A percentile compares a stretch with the other conserved stretches of the same genome.
Evolutionary conservation across 2,329 filamentous ascomycete genomes (phyloP).

Genomic region (Venturia carpophila): DNA sequence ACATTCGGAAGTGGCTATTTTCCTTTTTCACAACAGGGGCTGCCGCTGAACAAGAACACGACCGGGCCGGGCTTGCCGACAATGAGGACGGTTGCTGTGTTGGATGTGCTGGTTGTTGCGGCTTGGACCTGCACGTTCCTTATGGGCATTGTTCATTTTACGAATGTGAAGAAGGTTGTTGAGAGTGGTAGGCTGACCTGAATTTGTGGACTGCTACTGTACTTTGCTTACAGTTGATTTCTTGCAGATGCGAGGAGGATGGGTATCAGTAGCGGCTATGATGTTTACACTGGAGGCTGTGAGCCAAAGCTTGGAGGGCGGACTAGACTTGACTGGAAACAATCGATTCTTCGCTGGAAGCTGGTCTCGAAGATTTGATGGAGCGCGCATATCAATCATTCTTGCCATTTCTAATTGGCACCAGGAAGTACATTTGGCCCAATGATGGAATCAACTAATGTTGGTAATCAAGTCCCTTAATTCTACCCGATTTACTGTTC

Average conservation of each 20-base stretch:
- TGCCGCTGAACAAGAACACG: background rate
- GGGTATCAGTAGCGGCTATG: background rate
- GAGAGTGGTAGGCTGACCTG: background rate
- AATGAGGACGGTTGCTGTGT: background rate
- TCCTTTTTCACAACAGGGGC: background rate
- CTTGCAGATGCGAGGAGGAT: slow-evolving; percentile 1
- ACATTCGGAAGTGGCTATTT: background rate
- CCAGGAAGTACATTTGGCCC: background rate
- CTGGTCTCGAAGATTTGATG: background rate
- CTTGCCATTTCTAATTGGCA: background rate
- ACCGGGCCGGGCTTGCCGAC: background rate
- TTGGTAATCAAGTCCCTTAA: background rate
- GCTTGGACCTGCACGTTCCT: background rate
- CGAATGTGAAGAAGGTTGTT: background rate
- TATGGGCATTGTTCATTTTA: background rate
- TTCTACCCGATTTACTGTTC: background rate
- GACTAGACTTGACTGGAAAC: background rate
- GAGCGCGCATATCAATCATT: background rate
- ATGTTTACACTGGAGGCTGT: background rate
- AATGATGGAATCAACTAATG: background rate
- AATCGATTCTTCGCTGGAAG: background rate
- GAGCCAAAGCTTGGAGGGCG: background rate
- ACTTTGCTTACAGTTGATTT: background rate
- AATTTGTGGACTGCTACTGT: background rate
- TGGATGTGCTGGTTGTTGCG: background rate